A percentile compares a stretch with the other conserved stretches of the same genome.
Evolutionary conservation across 2,329 filamentous ascomycete genomes (phyloP).

Genomic region (Alternaria sp.): DNA sequence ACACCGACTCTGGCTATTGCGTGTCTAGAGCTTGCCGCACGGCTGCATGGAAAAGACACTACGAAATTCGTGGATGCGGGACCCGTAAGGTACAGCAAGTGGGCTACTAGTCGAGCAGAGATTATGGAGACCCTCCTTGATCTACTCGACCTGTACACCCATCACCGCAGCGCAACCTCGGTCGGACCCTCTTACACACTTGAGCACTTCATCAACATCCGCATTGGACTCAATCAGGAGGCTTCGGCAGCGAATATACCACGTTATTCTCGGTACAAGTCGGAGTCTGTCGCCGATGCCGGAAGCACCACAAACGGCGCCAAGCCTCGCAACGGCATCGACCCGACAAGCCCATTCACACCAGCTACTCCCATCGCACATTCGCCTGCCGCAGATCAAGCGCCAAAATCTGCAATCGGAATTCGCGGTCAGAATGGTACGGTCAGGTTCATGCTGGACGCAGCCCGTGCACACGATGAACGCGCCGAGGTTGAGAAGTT

Average conservation of each 20-base stretch:
- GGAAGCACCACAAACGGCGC: conserved; percentile 32
- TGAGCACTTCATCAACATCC: conserved; percentile 83
- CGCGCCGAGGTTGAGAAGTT: conserved; percentile 72
- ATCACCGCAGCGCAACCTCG: conserved; percentile 77
- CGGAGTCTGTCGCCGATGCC: conserved; percentile 34
- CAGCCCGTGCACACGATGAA: conserved; percentile 77
- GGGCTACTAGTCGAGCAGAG: conserved; percentile 56
- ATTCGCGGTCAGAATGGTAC: conserved; percentile 71
- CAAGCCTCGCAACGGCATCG: conserved; percentile 48
- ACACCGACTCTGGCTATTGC: conserved; percentile 86
- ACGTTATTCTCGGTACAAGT: conserved; percentile 65
- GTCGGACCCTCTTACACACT: conserved; percentile 77
- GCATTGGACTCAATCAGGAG: conserved; percentile 87
- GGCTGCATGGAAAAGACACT: conserved; percentile 68
- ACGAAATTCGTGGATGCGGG: conserved; percentile 57
- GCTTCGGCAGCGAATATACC: conserved; percentile 69
- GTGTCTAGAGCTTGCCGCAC: conserved; percentile 80
- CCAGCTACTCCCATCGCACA: conserved; percentile 58
- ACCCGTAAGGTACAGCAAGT: conserved; percentile 57
- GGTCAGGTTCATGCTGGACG: conserved; percentile 88
- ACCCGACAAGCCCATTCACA: conserved; percentile 44
- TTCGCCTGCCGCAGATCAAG: conserved; percentile 44
- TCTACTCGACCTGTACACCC: conserved; percentile 89
- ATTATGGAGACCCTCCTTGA: conserved; percentile 82
- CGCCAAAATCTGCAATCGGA: conserved; percentile 50